Percentiles rank a stretch among this genome's conserved stretches.
Evolutionary conservation across 768 basidiomycete species (phyloP).

Genomic region (Trichaptum fuscoviolaceum): DNA sequence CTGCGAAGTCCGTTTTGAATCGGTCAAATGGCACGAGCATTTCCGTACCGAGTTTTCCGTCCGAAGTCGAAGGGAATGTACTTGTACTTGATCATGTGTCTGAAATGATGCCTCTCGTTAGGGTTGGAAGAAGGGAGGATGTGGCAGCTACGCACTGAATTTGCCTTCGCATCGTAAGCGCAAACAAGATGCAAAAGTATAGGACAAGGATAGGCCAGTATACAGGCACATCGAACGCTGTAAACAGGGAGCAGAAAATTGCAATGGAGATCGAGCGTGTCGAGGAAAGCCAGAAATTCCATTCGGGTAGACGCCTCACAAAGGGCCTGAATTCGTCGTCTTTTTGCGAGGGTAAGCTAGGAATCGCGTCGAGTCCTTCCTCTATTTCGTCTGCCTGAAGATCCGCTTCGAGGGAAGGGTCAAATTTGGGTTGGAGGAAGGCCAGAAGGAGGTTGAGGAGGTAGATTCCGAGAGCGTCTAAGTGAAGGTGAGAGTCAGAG

Average conservation of each 20-base stretch:
- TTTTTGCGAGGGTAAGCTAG: slow-evolving; percentile 57
- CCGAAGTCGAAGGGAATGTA: slow-evolving; percentile 96
- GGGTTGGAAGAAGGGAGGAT: slow-evolving; percentile 5
- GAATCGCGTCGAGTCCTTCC: slow-evolving; percentile 56
- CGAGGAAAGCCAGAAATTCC: slow-evolving; percentile 94
- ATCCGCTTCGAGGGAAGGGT: slow-evolving; percentile 93
- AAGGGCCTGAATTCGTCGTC: slow-evolving; percentile 99
- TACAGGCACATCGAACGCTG: slow-evolving; percentile 91
- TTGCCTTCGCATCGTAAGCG: slow-evolving; percentile 92
- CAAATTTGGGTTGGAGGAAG: slow-evolving; percentile 97
- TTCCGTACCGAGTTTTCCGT: slow-evolving; percentile 83
- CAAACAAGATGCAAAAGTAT: slow-evolving; percentile 94
- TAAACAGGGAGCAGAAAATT: slow-evolving; percentile 73
- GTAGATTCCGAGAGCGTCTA: slow-evolving; percentile 92
- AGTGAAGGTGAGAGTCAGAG: slow-evolving; percentile 7
- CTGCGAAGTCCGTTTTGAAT: neutral
- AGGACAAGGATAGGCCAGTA: slow-evolving; percentile 99
- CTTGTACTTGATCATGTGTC: slow-evolving; percentile 99
- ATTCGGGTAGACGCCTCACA: slow-evolving; percentile 90
- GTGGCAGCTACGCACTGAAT: slow-evolving; percentile 66
- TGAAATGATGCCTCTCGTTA: slow-evolving; percentile 25
- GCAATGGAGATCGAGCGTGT: slow-evolving; percentile 87
- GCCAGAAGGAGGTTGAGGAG: slow-evolving; percentile 93
- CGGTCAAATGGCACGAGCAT: neutral
- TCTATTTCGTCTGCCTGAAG: slow-evolving; percentile 93